These are phyloP conservation scores for Arthrobotrys sphaeroides DNA, from an alignment of 2,329 filamentous ascomycete genomes.

Conservation along the genomic window DNA sequence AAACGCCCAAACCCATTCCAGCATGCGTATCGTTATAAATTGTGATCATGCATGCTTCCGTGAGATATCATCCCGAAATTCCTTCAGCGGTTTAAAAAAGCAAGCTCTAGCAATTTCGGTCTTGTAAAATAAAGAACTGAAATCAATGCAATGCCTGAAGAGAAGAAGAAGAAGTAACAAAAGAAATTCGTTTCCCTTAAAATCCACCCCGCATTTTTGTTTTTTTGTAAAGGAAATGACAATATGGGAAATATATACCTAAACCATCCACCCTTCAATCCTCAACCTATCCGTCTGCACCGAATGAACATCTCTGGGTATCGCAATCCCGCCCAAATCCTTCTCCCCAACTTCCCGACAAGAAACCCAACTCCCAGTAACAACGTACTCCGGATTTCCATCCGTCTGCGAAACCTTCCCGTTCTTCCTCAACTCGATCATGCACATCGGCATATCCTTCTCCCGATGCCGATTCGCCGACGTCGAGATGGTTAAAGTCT, in stretches of 20 bases:
- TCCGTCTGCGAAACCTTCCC: slow-evolving; percentile 8
- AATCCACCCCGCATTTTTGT: slow-evolving; percentile 2
- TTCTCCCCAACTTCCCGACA: slow-evolving; percentile 34
- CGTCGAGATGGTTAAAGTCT: slow-evolving; percentile 39
- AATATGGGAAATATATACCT: background rate
- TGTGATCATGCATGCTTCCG: slow-evolving; percentile 17
- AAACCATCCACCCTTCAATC: slow-evolving; percentile 46
- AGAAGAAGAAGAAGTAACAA: background rate
- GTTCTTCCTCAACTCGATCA: slow-evolving; percentile 40
- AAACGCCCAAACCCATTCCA: background rate
- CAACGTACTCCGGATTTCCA: slow-evolving; percentile 31
- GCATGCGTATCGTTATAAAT: slow-evolving; percentile 2
- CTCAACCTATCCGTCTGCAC: slow-evolving; percentile 35
- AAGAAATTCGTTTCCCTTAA: background rate
- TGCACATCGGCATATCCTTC: slow-evolving; percentile 41
- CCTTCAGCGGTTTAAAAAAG: background rate
- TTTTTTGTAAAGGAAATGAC: background rate
- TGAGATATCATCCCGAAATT: slow-evolving; percentile 18
- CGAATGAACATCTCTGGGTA: slow-evolving; percentile 44
- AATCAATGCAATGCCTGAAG: background rate
- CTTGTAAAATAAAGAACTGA: background rate
- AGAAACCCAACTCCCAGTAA: slow-evolving; percentile 47
- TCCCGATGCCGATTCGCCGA: slow-evolving; percentile 18
- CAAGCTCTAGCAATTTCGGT: slow-evolving; percentile 17
- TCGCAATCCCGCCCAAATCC: slow-evolving; percentile 45